Percentiles rank a stretch among this genome's conserved stretches.
These are phyloP conservation scores for Leccinum olivaceopallidum DNA, from an alignment of 768 basidiomycete genomes.

Conservation along the genomic window DNA sequence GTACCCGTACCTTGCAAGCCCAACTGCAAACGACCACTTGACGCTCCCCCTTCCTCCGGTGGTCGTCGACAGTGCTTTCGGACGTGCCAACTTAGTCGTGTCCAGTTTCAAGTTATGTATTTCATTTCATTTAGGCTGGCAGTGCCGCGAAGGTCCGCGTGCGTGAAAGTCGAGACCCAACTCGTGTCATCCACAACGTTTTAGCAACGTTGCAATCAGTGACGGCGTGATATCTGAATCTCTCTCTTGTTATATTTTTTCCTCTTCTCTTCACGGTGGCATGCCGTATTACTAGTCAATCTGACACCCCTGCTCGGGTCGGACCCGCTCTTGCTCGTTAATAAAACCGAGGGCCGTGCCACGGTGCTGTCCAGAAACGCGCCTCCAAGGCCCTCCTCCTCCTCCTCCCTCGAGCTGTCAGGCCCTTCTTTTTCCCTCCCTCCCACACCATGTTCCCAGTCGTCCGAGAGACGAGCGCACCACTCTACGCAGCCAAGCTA, in stretches of 20 bases:
- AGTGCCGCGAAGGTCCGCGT: constrained; percentile 3
- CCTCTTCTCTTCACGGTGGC: constrained; percentile 7
- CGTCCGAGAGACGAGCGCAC: constrained; percentile 25
- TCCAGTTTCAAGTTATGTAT: neutral
- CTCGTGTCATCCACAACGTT: constrained; percentile 30
- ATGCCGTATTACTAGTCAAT: constrained; percentile 8
- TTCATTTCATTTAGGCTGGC: neutral
- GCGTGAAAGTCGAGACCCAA: constrained; percentile 15
- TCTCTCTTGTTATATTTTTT: constrained; percentile 1
- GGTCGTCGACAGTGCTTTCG: neutral
- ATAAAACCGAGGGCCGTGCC: constrained; percentile 6
- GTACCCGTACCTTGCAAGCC: neutral
- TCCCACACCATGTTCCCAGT: constrained; percentile 12
- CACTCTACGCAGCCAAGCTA: constrained; percentile 27
- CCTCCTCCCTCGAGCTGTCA: neutral
- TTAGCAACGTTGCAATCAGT: constrained; percentile 30
- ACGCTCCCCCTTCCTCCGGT: neutral
- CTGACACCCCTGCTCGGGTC: constrained; percentile 9
- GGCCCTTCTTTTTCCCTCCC: neutral
- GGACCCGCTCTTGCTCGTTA: constrained; percentile 10
- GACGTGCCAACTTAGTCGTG: neutral
- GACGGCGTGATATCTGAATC: constrained; percentile 8
- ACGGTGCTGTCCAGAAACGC: constrained; percentile 1
- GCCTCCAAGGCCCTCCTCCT: neutral
- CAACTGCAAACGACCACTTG: neutral